Percentiles rank a stretch among this genome's conserved stretches.
Conservation (phyloP, 805 yeast genomes). For the Cyberlindnera euphorbiae region DNA sequence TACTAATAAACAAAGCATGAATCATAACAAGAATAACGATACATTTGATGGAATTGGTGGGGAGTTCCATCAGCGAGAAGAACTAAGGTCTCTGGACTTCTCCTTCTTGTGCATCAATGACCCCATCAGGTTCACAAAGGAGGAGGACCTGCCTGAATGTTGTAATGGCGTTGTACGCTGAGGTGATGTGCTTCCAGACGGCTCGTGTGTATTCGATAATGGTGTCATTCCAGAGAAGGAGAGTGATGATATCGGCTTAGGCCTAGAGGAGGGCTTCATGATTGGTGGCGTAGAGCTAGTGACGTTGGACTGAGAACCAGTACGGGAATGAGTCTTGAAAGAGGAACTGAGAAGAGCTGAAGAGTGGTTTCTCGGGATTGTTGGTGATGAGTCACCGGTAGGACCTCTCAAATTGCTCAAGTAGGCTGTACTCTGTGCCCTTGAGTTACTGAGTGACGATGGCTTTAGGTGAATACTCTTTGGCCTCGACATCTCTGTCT, state of each 20-base stretch:
- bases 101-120: constrained; percentile 23
- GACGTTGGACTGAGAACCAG: constrained; percentile 3
- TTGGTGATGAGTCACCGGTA: constrained; percentile 19
- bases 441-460: constrained; percentile 23
- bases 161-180: constrained; percentile 8
- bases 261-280: too few relatives aligned
- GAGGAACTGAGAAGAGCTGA: constrained; percentile 2
- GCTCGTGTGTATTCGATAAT: too few relatives aligned
- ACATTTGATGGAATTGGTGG: too few relatives aligned
- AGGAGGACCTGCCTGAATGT: constrained; percentile 18
- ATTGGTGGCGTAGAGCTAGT: too few relatives aligned
- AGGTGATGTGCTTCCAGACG: too few relatives aligned
- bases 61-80: too few relatives aligned
- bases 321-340: not conserved
- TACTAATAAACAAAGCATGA: too few relatives aligned
- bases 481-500: constrained; percentile 20
- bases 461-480: constrained; percentile 25
- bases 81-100: constrained; percentile 6
- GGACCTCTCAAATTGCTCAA: constrained; percentile 21
- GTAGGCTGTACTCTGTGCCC: constrained; percentile 25
- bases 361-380: constrained; percentile 20
- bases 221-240: too few relatives aligned
- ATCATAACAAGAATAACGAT: too few relatives aligned
- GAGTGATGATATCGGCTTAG: too few relatives aligned
- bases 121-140: constrained; percentile 27